Evolutionary conservation across 257 asterid species (phyloP).

Genomic region (Ajuga chamaepitys): DNA sequence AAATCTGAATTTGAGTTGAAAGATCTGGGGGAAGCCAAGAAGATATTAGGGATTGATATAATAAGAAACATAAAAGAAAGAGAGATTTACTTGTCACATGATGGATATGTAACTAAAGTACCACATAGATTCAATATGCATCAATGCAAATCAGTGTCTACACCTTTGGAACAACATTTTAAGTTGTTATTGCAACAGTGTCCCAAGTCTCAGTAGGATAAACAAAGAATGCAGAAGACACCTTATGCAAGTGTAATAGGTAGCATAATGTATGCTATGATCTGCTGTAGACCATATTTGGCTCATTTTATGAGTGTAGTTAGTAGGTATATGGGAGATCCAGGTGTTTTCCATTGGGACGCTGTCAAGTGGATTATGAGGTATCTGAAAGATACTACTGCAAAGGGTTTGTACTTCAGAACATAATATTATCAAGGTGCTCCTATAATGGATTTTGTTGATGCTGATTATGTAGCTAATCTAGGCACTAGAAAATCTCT

Average conservation of each 20-base stretch:
- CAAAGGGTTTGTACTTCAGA: neutral
- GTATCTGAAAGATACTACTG: neutral
- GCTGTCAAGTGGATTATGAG: neutral
- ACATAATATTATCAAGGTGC: neutral
- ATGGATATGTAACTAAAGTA: too few species aligned
- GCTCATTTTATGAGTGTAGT: neutral
- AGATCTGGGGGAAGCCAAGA: too few species aligned
- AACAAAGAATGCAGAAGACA: neutral
- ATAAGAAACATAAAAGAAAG: too few species aligned
- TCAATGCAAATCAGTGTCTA: too few species aligned
- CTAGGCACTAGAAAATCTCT: neutral
- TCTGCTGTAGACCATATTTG: neutral
- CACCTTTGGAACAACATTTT: too few species aligned
- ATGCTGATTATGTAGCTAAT: neutral
- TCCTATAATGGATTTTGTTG: neutral
- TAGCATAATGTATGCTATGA: neutral
- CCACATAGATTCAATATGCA: too few species aligned
- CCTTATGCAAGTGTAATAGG: neutral
- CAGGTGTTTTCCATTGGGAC: neutral
- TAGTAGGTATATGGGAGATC: neutral
- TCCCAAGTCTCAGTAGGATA: neutral
- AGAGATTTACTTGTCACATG: too few species aligned
- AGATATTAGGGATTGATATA: too few species aligned
- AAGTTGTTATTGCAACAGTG: neutral
- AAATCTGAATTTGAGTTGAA: too few species aligned